A percentile compares a stretch with the other conserved stretches of the same genome.
These are phyloP conservation scores for Triangularia setosa DNA, from an alignment of 2,329 filamentous ascomycete species.

Conservation along the genomic window DNA sequence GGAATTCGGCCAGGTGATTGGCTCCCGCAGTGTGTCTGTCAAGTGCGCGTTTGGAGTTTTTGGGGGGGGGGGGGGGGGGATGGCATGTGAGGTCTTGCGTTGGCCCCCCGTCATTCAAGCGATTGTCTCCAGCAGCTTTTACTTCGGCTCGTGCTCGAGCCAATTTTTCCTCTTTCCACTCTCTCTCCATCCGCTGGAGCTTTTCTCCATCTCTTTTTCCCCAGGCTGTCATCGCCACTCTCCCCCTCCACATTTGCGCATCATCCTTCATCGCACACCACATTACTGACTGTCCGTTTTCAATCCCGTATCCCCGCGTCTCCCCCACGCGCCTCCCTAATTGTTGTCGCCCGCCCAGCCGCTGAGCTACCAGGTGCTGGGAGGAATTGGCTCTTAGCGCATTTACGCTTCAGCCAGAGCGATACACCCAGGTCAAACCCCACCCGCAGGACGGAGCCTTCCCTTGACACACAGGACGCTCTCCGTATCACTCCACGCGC, in stretches of 20 bases:
- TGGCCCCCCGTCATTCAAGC: background rate
- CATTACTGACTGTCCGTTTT: no score
- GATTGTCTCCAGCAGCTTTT: no score
- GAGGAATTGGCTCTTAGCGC: background rate
- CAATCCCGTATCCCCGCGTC: background rate
- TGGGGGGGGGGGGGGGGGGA: background rate
- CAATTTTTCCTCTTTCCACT: constrained; percentile 15
- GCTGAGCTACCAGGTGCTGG: background rate
- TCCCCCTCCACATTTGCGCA: background rate
- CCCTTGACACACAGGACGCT: constrained; percentile 5
- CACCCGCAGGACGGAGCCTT: constrained; percentile 15
- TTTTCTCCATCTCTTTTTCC: background rate
- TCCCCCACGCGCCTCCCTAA: background rate
- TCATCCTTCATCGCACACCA: background rate
- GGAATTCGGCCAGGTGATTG: background rate
- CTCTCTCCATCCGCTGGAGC: background rate
- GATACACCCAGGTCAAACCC: constrained; percentile 8
- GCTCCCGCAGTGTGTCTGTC: constrained; percentile 1
- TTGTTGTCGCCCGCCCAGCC: background rate
- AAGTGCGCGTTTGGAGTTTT: background rate
- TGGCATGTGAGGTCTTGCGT: background rate
- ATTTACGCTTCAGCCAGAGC: background rate
- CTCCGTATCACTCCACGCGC: constrained; percentile 6
- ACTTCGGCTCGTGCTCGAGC: background rate
- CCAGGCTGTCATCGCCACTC: background rate